Conservation (phyloP, 2,329 filamentous ascomycete genomes). For the Dactylellina sp. region DNA sequence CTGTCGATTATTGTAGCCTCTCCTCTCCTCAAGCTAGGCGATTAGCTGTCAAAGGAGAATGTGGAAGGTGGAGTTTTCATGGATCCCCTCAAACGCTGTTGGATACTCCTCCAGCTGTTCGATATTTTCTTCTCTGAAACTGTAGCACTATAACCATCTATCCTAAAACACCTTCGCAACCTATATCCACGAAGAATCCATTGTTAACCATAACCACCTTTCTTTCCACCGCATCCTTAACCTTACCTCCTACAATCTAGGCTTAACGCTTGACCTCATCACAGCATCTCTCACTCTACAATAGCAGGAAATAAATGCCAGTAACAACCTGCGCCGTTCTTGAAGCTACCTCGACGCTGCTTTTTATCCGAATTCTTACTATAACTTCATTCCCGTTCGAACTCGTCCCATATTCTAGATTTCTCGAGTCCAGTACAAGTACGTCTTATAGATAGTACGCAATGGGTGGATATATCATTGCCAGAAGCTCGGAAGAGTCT, state of each 20-base stretch:
- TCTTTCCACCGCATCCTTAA: background rate
- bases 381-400: background rate
- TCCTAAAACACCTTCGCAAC: background rate
- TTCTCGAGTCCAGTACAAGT: no score
- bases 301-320: no score
- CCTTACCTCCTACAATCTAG: background rate
- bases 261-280: no score
- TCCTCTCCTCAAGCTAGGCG: slow-evolving; percentile 30
- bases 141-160: background rate
- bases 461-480: slow-evolving; percentile 54
- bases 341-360: no score
- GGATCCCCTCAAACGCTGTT: background rate
- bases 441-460: background rate
- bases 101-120: background rate
- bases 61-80: slow-evolving; percentile 3
- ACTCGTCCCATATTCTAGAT: no score
- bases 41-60: slow-evolving; percentile 28
- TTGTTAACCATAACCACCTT: background rate
- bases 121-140: slow-evolving; percentile 1
- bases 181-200: background rate
- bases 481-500: slow-evolving; percentile 28
- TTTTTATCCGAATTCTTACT: background rate
- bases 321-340: no score
- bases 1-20: slow-evolving; percentile 28
- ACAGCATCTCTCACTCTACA: no score